A percentile compares a stretch with the other conserved stretches of the same genome.
Evolutionary conservation across 441 rosid species (phyloP).

Genomic region (Jatropha multifida): DNA sequence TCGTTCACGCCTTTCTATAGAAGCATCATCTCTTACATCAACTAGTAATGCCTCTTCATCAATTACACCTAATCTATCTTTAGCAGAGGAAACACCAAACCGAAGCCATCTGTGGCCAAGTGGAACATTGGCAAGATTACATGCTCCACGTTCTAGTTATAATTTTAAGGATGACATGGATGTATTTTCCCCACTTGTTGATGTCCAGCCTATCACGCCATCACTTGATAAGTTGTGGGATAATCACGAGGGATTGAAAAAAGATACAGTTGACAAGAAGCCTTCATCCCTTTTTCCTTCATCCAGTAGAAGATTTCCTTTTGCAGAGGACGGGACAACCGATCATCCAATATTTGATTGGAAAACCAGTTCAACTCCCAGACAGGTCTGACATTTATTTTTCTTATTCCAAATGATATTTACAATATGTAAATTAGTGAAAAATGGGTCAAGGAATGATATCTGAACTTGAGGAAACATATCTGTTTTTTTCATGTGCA

Average conservation of each 20-base stretch:
- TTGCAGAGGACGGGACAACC: constrained; percentile 56
- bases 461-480: neutral
- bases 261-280: constrained; percentile 65
- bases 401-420: constrained; percentile 2
- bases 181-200: constrained; percentile 86
- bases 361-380: constrained; percentile 67
- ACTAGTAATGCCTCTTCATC: constrained; percentile 38
- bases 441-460: neutral
- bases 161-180: constrained; percentile 92
- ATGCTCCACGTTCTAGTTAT: constrained; percentile 64
- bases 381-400: constrained; percentile 51
- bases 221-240: constrained; percentile 80
- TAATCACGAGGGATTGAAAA: constrained; percentile 52
- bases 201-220: constrained; percentile 75
- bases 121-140: constrained; percentile 65
- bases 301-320: constrained; percentile 64
- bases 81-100: constrained; percentile 67
- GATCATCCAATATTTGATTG: constrained; percentile 73
- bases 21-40: constrained; percentile 35
- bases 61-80: constrained; percentile 39
- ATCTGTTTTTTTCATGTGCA: neutral
- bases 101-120: constrained; percentile 62
- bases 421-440: neutral
- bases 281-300: constrained; percentile 70
- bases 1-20: constrained; percentile 39